These are phyloP conservation scores for Phascolomyces articulosus DNA, from an alignment of 371 early-diverging fungal genomes.

Conservation along the genomic window DNA sequence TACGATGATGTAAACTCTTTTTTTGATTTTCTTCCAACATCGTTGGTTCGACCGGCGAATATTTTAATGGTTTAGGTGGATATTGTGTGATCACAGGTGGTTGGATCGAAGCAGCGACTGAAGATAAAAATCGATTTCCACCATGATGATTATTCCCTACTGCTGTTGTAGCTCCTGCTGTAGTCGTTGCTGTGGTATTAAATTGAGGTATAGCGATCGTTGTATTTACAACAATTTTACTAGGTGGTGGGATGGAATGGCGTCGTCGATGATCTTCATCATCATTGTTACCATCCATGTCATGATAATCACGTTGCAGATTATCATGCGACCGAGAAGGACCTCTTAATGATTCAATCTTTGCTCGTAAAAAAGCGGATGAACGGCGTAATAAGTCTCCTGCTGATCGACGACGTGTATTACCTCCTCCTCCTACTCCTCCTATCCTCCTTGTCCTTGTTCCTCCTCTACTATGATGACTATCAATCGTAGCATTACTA, in stretches of 20 bases:
- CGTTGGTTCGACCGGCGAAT: constrained; percentile 46
- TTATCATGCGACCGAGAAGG: constrained; percentile 22
- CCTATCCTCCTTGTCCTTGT: neutral
- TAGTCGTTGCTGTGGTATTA: neutral
- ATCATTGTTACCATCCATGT: neutral
- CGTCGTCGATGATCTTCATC: neutral
- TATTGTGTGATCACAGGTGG: constrained; percentile 48
- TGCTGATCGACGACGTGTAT: constrained; percentile 37
- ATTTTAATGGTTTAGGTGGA: constrained; percentile 46
- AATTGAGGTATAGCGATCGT: constrained; percentile 37
- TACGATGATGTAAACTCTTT: constrained; percentile 16
- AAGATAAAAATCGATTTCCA: constrained; percentile 10
- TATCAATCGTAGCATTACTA: neutral
- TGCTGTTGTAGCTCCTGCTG: too few species aligned
- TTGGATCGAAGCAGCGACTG: constrained; percentile 18
- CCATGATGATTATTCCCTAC: neutral
- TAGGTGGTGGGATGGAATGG: constrained; percentile 20
- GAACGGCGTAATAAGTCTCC: constrained; percentile 45
- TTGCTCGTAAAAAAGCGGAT: constrained; percentile 45
- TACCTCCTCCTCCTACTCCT: constrained; percentile 8
- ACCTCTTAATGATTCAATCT: constrained; percentile 34
- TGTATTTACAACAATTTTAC: constrained; percentile 44
- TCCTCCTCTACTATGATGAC: neutral
- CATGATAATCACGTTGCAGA: constrained; percentile 3
- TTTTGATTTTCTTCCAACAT: neutral